Conservation (phyloP, 1,284 basidiomycete species). For the Ustilago crameri region DNA sequence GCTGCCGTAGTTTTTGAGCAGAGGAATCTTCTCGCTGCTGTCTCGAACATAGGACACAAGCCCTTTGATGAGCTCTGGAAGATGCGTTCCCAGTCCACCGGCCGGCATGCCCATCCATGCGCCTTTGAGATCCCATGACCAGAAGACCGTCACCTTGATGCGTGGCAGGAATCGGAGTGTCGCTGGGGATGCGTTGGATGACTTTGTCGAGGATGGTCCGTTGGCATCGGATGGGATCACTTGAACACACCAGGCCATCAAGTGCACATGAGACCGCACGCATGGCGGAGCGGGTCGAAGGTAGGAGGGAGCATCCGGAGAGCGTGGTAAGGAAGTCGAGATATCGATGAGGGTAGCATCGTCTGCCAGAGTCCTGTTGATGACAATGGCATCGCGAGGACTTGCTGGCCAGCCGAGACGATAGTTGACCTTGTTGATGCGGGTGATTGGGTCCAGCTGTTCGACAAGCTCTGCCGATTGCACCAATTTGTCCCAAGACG, state of each 20-base stretch:
- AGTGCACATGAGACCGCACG: conserved; percentile 86
- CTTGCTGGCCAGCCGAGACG: conserved; percentile 95
- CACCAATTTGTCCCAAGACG: conserved; percentile 84
- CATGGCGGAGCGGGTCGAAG: conserved; percentile 92
- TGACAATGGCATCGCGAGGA: conserved; percentile 68
- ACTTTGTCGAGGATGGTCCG: conserved; percentile 64
- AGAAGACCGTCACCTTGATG: conserved; percentile 81
- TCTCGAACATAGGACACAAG: conserved; percentile 81
- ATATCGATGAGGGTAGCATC: conserved; percentile 82
- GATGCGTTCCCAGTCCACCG: conserved; percentile 71
- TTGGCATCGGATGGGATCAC: conserved; percentile 67
- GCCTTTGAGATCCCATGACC: conserved; percentile 93
- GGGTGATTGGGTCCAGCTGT: conserved; percentile 83
- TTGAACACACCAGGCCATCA: conserved; percentile 96
- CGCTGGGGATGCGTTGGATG: conserved; percentile 7
- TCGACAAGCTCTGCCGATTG: conserved; percentile 85
- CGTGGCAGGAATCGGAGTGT: conserved; percentile 19
- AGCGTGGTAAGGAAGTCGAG: conserved; percentile 92
- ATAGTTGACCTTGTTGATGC: conserved; percentile 89
- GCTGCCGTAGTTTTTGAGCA: conserved; percentile 81
- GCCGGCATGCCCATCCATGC: conserved; percentile 74
- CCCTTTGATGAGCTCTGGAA: conserved; percentile 82
- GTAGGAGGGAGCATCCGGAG: conserved; percentile 89
- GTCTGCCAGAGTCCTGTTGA: conserved; percentile 45
- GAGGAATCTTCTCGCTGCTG: conserved; percentile 79